Base-by-base conservation (phyloP, 805 yeast species). In the Clavispora fructus region DNA sequence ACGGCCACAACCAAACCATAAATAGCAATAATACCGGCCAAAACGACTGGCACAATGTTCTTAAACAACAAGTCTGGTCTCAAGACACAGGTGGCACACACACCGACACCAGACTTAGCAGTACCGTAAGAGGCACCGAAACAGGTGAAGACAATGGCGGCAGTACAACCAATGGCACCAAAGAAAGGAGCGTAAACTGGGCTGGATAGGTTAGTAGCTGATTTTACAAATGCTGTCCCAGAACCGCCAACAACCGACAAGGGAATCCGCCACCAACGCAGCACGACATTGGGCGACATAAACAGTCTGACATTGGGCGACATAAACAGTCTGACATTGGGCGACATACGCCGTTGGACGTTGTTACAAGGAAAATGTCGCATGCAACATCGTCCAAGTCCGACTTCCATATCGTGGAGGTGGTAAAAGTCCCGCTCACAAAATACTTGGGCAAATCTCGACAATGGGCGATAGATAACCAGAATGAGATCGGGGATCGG, bases 21-120 rank as follows among this genome's bases (percentile, higher is more conserved):
- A 75, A 92, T 91, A 74, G 98, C 97, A 75, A 92, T 90, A 66
- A 92, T 92, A 92, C 99, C 99, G 55, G 98, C 97, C 97, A 92
- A 92, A 75, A 92, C 83, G 60, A 94, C 97, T 55, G 99, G 99
- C 52, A 92, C 96, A 61, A 91, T 85, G 75, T 87, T 87, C 75
- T 83, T 89, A 61, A 92, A 91, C 65, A 91, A 75, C 68, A 91
- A 79, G 68, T 92, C 99, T 58, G 99, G 99, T 84, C 97, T 88
- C 68, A 92, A 77, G 51, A 91, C 97, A 73, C 96, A 87, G 56
- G 97, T 89, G 67, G 96, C 99, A 77, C 97, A 92, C 67, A 92
- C 91, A 82, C 98, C 99, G 56, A 94, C 96, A 77, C 99, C 99
- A 25, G 97, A 87, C 74, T 92, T 92, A 65, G 99, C 99, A 56